Conservation (phyloP, 768 basidiomycete genomes). For the Gyrodon lividus region DNA sequence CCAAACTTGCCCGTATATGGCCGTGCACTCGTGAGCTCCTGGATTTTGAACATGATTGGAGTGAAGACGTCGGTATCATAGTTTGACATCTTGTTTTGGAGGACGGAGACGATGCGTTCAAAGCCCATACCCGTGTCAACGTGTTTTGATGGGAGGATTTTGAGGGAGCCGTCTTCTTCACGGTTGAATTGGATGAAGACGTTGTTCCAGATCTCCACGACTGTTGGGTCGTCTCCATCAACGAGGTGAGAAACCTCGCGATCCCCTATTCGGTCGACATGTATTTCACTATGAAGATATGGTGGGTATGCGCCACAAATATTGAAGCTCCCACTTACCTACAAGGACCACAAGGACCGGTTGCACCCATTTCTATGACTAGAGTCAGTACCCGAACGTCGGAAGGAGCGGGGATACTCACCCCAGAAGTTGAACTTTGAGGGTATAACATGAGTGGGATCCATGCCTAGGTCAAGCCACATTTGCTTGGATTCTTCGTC, state of each 20-base stretch:
- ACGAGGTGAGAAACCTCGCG: constrained; percentile 91
- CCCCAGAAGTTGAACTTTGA: constrained; percentile 99
- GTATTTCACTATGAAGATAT: constrained; percentile 70
- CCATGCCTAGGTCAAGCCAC: constrained; percentile 87
- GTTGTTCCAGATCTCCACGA: constrained; percentile 99
- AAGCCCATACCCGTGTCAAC: constrained; percentile 99
- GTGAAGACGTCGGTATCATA: constrained; percentile 97
- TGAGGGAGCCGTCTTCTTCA: constrained; percentile 82
- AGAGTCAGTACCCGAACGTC: constrained; percentile 2
- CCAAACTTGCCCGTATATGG: constrained; percentile 91
- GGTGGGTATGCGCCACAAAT: neutral
- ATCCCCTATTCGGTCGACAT: constrained; percentile 97
- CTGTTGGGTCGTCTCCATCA: constrained; percentile 94
- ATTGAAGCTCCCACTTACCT: constrained; percentile 44
- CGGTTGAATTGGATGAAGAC: constrained; percentile 99
- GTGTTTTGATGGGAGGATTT: constrained; percentile 83
- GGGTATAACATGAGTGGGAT: constrained; percentile 88
- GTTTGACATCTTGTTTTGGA: constrained; percentile 91
- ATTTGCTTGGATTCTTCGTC: constrained; percentile 85
- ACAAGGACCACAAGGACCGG: constrained; percentile 97
- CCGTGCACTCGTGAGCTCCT: constrained; percentile 84
- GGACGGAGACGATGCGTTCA: constrained; percentile 91
- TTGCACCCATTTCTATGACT: constrained; percentile 92
- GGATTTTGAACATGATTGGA: constrained; percentile 85
- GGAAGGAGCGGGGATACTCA: constrained; percentile 35